A percentile compares a stretch with the other conserved stretches of the same genome.
Conservation (phyloP, 108 stramenopile genomes). For the Stephanodiscus triporus region DNA sequence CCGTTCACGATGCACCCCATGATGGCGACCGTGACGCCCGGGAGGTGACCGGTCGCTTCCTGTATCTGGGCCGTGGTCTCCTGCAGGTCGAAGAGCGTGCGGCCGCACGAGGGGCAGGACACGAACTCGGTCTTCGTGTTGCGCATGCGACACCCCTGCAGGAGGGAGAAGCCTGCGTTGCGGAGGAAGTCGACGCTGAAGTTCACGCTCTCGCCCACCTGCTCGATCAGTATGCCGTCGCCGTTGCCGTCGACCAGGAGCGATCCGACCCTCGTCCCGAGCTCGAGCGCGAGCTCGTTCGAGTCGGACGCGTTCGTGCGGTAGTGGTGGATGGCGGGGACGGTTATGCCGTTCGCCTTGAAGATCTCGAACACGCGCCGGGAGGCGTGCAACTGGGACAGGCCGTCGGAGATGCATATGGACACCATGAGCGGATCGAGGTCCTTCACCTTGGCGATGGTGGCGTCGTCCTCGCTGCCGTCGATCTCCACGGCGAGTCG, state of each 20-base stretch:
- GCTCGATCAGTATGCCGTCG: slow-evolving; percentile 90
- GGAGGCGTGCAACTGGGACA: slow-evolving; percentile 89
- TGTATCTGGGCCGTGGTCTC: slow-evolving; percentile 93
- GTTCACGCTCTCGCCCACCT: slow-evolving; percentile 61
- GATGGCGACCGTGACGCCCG: slow-evolving; percentile 96
- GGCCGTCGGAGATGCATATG: slow-evolving; percentile 60
- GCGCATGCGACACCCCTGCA: slow-evolving; percentile 97
- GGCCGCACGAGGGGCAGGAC: slow-evolving; percentile 96
- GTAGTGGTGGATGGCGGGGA: slow-evolving; percentile 91
- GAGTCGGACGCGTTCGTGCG: slow-evolving; percentile 67
- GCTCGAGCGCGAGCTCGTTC: slow-evolving; percentile 84
- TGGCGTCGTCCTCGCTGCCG: slow-evolving; percentile 80
- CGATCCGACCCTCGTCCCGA: slow-evolving; percentile 86
- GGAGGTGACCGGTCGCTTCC: slow-evolving; percentile 94
- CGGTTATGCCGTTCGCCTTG: slow-evolving; percentile 70
- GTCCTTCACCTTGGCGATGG: slow-evolving; percentile 76
- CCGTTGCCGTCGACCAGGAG: slow-evolving; percentile 92
- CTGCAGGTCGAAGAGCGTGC: slow-evolving; percentile 97
- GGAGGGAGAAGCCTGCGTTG: slow-evolving; percentile 82
- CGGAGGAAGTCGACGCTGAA: slow-evolving; percentile 86
- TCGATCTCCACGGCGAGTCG: slow-evolving; percentile 86
- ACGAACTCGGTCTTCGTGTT: slow-evolving; percentile 98
- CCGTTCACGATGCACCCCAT: slow-evolving; percentile 99
- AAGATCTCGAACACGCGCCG: slow-evolving; percentile 92
- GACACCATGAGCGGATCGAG: slow-evolving; percentile 76